Conservation (phyloP, 768 basidiomycete species). For the Dioszegia crocea region DNA sequence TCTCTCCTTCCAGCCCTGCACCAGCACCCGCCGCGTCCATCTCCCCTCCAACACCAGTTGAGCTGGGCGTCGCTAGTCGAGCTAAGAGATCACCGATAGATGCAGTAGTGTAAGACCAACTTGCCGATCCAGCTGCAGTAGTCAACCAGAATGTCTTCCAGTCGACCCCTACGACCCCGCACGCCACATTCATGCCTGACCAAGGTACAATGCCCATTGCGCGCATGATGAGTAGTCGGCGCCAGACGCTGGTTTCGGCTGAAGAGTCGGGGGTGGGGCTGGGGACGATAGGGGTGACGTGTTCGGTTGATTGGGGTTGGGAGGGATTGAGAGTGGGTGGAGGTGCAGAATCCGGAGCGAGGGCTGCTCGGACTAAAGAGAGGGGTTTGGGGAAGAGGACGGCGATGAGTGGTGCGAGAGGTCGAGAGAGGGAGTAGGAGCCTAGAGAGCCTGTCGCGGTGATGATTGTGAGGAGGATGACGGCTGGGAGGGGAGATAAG, state of each 20-base stretch:
- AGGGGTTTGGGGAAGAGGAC: slow-evolving; percentile 78
- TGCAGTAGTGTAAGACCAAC: slow-evolving; percentile 49
- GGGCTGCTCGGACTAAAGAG: slow-evolving; percentile 73
- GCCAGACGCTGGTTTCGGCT: slow-evolving; percentile 58
- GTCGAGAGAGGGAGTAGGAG: slow-evolving; percentile 73
- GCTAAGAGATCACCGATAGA: slow-evolving; percentile 39
- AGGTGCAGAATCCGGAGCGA: slow-evolving; percentile 56
- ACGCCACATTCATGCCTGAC: slow-evolving; percentile 96
- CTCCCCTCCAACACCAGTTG: not conserved
- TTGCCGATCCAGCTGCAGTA: slow-evolving; percentile 49
- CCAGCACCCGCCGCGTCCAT: not conserved
- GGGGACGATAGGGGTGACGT: slow-evolving; percentile 25
- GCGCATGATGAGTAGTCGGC: slow-evolving; percentile 78
- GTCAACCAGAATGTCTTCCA: slow-evolving; percentile 48
- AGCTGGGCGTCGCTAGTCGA: slow-evolving; percentile 29
- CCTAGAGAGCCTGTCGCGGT: slow-evolving; percentile 82
- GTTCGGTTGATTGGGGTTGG: slow-evolving; percentile 1
- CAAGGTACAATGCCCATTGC: slow-evolving; percentile 91
- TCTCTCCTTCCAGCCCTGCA: slow-evolving; percentile 53
- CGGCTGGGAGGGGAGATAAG: slow-evolving; percentile 76
- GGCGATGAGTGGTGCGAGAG: slow-evolving; percentile 76
- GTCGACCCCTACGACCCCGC: slow-evolving; percentile 79
- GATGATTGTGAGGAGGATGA: slow-evolving; percentile 72
- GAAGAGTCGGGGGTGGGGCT: slow-evolving; percentile 16
- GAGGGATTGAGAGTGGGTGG: slow-evolving; percentile 21